Conservation (phyloP, 768 basidiomycete species). For the Panaeolus papilionaceus region DNA sequence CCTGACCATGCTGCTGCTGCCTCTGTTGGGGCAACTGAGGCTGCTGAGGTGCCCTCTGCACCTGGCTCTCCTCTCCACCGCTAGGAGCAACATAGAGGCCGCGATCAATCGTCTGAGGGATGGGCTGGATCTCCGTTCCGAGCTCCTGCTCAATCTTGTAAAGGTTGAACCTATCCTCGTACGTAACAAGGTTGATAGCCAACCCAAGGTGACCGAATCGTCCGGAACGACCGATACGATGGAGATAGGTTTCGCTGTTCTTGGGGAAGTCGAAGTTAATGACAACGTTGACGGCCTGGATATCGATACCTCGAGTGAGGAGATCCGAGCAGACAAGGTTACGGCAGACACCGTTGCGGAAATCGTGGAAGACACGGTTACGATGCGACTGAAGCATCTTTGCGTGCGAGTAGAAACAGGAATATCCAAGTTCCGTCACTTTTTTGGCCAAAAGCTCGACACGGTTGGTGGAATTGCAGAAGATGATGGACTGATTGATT, state of each 20-base stretch:
- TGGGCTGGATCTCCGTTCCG: slow-evolving; percentile 96
- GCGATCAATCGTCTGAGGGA: slow-evolving; percentile 90
- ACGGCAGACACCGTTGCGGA: slow-evolving; percentile 97
- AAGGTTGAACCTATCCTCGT: slow-evolving; percentile 96
- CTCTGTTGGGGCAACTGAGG: slow-evolving; percentile 35
- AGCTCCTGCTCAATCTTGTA: slow-evolving; percentile 99
- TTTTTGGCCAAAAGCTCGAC: slow-evolving; percentile 99
- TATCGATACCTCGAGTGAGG: slow-evolving; percentile 98
- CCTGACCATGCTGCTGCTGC: slow-evolving; percentile 35
- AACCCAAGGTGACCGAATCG: slow-evolving; percentile 97
- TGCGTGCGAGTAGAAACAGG: slow-evolving; percentile 99
- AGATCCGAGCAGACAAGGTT: slow-evolving; percentile 99
- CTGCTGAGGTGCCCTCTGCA: slow-evolving; percentile 44
- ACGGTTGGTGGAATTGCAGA: slow-evolving; percentile 99
- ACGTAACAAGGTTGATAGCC: slow-evolving; percentile 97
- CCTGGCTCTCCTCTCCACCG: slow-evolving; percentile 49
- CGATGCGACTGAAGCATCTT: slow-evolving; percentile 99
- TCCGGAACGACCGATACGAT: slow-evolving; percentile 97
- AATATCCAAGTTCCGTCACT: slow-evolving; percentile 98
- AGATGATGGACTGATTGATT: slow-evolving; percentile 99
- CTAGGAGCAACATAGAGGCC: slow-evolving; percentile 91
- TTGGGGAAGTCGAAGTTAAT: slow-evolving; percentile 99
- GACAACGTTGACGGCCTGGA: slow-evolving; percentile 99
- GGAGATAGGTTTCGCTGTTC: slow-evolving; percentile 98
- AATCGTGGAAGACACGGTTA: slow-evolving; percentile 99